phyloP scores from a whole-genome alignment of 179 eudicot genomes.

The Gypsophila paniculata region DNA sequence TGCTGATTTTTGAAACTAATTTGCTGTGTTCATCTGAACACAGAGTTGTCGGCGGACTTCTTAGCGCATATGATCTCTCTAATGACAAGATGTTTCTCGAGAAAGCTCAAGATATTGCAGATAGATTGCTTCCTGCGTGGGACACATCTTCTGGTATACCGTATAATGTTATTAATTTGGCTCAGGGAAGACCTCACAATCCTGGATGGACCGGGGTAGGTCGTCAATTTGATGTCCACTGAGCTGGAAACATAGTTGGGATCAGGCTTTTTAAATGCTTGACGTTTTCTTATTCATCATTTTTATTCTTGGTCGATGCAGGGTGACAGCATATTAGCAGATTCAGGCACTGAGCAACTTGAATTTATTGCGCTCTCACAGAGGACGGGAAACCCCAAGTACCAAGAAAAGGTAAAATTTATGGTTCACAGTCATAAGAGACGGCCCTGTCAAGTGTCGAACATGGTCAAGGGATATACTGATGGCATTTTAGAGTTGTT shows the following conservation, averaged over 20 bases:
- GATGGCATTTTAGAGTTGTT: not conserved
- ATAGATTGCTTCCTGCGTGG: conserved; percentile 96
- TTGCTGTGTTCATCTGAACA: conserved; percentile 27
- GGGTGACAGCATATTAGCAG: conserved; percentile 96
- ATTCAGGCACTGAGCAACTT: conserved; percentile 97
- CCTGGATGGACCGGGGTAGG: conserved; percentile 99
- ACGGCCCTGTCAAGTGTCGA: too few relatives aligned
- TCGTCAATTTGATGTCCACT: conserved; percentile 10
- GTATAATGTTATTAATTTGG: conserved; percentile 76
- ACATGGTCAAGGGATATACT: conserved; percentile 1
- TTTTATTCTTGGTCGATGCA: conserved; percentile 21
- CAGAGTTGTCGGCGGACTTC: conserved; percentile 99
- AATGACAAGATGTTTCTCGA: conserved; percentile 88
- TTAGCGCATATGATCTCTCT: conserved; percentile 94
- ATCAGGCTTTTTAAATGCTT: not conserved
- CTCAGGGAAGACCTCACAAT: conserved; percentile 83
- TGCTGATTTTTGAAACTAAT: not conserved
- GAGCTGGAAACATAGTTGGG: not conserved
- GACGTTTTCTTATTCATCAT: conserved; percentile 1
- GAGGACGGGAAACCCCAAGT: conserved; percentile 93
- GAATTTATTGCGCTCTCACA: conserved; percentile 99
- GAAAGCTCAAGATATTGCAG: conserved; percentile 95
- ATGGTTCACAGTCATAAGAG: not conserved
- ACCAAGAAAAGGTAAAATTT: conserved; percentile 78
- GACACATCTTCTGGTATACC: conserved; percentile 91